A percentile compares a stretch with the other conserved stretches of the same genome.
phyloP scores from a whole-genome alignment of 2,329 filamentous ascomycete genomes.

The Xenosphaeropsis pyriputrescens region DNA sequence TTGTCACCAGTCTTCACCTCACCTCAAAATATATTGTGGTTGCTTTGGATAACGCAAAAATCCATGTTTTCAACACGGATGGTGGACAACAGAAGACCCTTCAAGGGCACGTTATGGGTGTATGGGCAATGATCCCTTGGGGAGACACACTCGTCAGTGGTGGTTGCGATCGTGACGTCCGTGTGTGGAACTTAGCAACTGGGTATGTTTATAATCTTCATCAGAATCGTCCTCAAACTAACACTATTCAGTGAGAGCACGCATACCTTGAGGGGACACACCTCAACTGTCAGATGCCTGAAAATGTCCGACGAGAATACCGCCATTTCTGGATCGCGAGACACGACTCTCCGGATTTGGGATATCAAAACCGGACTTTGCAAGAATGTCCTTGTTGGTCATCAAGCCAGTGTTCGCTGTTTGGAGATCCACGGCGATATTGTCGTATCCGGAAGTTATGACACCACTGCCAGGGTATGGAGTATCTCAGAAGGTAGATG shows the following conservation, averaged over 20 bases:
- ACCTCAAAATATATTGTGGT: constrained; percentile 96
- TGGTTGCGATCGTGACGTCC: constrained; percentile 89
- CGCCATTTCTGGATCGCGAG: constrained; percentile 89
- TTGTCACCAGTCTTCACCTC: constrained; percentile 88
- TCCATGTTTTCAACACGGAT: constrained; percentile 91
- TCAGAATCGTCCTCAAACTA: background rate
- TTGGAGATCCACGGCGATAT: constrained; percentile 93
- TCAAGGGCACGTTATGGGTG: constrained; percentile 95
- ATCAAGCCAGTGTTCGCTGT: constrained; percentile 90
- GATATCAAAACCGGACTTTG: constrained; percentile 80
- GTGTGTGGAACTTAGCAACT: constrained; percentile 91
- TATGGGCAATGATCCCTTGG: constrained; percentile 99
- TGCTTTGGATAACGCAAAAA: constrained; percentile 93
- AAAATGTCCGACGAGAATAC: constrained; percentile 95
- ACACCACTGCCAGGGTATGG: constrained; percentile 94
- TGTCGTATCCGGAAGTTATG: constrained; percentile 96
- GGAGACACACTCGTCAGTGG: constrained; percentile 90
- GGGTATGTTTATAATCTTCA: constrained; percentile 47
- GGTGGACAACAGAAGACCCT: constrained; percentile 80
- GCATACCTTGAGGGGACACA: constrained; percentile 83
- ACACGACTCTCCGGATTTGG: constrained; percentile 92
- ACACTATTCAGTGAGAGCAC: constrained; percentile 43
- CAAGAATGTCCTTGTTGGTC: constrained; percentile 81
- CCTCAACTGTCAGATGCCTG: constrained; percentile 87
- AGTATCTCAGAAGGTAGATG: constrained; percentile 93